phyloP scores from a whole-genome alignment of 768 basidiomycete genomes.

The Lentinula sp. region DNA sequence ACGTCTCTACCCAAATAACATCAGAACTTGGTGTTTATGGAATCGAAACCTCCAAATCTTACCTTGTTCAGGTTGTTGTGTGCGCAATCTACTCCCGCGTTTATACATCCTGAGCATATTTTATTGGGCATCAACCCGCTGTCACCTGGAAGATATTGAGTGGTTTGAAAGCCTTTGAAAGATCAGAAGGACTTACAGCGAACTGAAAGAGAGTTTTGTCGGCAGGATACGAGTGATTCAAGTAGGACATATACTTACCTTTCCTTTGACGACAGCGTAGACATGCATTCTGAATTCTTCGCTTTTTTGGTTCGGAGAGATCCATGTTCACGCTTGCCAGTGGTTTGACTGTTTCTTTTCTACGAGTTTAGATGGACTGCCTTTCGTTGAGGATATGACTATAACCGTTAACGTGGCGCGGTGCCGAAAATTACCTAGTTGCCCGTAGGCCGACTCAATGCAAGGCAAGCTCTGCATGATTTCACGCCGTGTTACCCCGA shows the following conservation, averaged over 20 bases:
- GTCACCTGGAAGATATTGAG: slow-evolving; percentile 23
- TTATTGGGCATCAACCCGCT: slow-evolving; percentile 36
- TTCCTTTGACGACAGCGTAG: slow-evolving; percentile 43
- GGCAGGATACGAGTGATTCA: background rate
- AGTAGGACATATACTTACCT: background rate
- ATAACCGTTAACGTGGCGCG: too few species aligned
- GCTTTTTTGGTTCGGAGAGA: slow-evolving; percentile 28
- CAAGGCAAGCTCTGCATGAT: too few species aligned
- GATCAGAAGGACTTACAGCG: slow-evolving; percentile 31
- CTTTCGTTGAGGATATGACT: too few species aligned
- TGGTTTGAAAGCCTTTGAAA: background rate
- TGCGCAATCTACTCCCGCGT: slow-evolving; percentile 18
- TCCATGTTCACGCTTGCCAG: background rate
- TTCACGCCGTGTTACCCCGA: too few species aligned
- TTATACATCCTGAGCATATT: slow-evolving; percentile 33
- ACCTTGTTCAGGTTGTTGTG: slow-evolving; percentile 4
- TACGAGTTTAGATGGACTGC: too few species aligned
- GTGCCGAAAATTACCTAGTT: too few species aligned
- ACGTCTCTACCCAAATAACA: background rate
- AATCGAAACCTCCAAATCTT: background rate
- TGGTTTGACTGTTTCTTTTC: too few species aligned
- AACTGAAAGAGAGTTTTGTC: slow-evolving; percentile 21
- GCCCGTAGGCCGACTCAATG: too few species aligned
- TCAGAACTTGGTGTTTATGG: background rate
- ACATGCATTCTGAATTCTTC: slow-evolving; percentile 51